Evolutionary conservation across 805 yeast genomes (phyloP).

Genomic region (Dipodascus albidus): DNA sequence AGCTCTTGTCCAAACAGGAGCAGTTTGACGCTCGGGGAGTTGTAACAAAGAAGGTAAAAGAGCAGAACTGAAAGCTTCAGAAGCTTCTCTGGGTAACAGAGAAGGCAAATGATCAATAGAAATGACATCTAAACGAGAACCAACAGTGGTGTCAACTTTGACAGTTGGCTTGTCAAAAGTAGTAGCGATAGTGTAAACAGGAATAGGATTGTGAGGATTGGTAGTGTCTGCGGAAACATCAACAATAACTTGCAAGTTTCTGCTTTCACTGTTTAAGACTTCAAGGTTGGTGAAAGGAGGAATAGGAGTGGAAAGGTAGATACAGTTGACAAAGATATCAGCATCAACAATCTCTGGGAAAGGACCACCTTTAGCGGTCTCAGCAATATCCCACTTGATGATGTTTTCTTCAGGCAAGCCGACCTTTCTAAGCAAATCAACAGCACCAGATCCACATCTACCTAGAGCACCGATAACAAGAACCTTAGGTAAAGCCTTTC

Average conservation of each 20-base stretch:
- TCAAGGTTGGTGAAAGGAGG: constrained; percentile 78
- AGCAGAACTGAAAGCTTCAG: constrained; percentile 82
- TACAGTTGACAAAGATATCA: constrained; percentile 92
- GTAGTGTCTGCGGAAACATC: constrained; percentile 99
- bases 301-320: constrained; percentile 85
- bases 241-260: constrained; percentile 83
- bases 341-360: constrained; percentile 78
- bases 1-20: constrained; percentile 91
- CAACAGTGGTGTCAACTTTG: constrained; percentile 59
- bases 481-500: constrained; percentile 59
- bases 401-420: constrained; percentile 84
- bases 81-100: constrained; percentile 91
- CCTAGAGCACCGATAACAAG: constrained; percentile 96
- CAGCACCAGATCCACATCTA: constrained; percentile 97
- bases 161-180: constrained; percentile 89
- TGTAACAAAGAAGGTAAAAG: constrained; percentile 80
- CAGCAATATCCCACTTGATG: constrained; percentile 92
- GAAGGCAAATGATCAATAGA: constrained; percentile 96
- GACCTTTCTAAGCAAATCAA: constrained; percentile 65
- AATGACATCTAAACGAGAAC: constrained; percentile 82
- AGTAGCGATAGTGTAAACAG: constrained; percentile 84
- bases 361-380: constrained; percentile 96
- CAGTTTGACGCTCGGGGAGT: constrained; percentile 67
- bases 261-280: constrained; percentile 47
- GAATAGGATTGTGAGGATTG: constrained; percentile 95